phyloP scores from a whole-genome alignment of 164 flowering plant species.

The Magnolia sinica region DNA sequence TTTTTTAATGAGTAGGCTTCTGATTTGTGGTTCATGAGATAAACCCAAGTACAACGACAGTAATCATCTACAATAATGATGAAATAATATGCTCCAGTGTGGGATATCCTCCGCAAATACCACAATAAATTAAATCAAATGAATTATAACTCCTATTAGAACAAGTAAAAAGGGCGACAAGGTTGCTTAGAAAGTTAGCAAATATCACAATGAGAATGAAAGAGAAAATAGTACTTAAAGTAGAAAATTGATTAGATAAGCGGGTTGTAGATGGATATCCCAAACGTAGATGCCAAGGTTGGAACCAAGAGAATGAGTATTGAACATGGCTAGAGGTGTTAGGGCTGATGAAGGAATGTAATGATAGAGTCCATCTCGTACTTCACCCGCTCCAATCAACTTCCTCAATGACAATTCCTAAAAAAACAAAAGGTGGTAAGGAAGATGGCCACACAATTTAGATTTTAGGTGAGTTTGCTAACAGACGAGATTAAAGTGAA shows the following conservation, averaged over 20 bases:
- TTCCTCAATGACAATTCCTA: constrained; percentile 3
- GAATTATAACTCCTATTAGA: background rate
- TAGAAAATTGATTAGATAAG: background rate
- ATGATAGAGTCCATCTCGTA: background rate
- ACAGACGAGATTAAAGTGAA: background rate
- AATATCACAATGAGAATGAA: background rate
- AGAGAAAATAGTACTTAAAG: background rate
- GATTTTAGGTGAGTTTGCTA: background rate
- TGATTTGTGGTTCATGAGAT: constrained; percentile 1
- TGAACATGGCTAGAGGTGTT: background rate
- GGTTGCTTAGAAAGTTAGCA: background rate
- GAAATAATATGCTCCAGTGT: constrained; percentile 3
- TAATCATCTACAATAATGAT: constrained; percentile 7
- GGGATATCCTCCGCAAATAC: background rate
- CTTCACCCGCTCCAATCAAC: background rate
- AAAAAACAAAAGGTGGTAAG: constrained; percentile 1
- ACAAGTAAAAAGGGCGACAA: background rate
- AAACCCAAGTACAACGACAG: constrained; percentile 1
- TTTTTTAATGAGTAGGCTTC: background rate
- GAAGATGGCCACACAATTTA: constrained; percentile 2
- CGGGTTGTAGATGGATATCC: background rate
- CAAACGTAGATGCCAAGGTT: background rate
- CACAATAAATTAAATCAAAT: background rate
- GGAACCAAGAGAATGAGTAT: background rate
- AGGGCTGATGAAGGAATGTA: too few relatives aligned